Evolutionary conservation across 2,329 filamentous ascomycete genomes (phyloP), one percentile per base, ranked within the genome.

Genomic region (Hypoxylon sp.): DNA sequence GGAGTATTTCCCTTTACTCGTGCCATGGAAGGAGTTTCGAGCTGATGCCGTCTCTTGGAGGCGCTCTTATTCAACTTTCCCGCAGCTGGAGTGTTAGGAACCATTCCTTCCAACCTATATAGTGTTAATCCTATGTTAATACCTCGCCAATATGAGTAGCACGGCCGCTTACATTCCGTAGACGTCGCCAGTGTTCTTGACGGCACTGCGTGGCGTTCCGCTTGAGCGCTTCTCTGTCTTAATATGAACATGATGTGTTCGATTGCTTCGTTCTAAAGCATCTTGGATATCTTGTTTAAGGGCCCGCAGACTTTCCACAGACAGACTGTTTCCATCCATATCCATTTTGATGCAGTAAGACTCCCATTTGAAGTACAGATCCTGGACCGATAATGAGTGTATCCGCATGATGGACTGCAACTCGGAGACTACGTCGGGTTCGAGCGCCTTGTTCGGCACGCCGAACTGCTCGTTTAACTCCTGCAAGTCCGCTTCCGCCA

Each of bases 301-400:
- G 61, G 90, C 89, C 48, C 91, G 88, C 50, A 93, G 88, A 0
- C 88, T 91, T 40, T 91, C 88, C 46, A 97, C 85, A 53, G 91
- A 89, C 68, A 93, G 82, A 66, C 86, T 90, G 69, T 90, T 90
- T 64, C 94, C 92, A 63, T 97, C 93, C 53, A 89, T 84, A 25
- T 95, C 93, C 90, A 98, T 94, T 81, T 95, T 97, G 79, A 99
- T 91, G 80, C 92, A 95, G 85, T 98, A 98, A 0, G 94, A 95
- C 81, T 99, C 96, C 96, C 96, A 99, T 86, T 98, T 98, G 89
- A 94, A 98, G 81, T 94, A 98, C 27, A 98, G 85, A 78, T 98
- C 96, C 79, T 98, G 91, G 35, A 90, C 86, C 14, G 90, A 89
- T 68, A 98, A 87, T 53, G 89, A 90, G 81, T 98, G 93, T 67